A percentile compares a stretch with the other conserved stretches of the same genome.
phyloP scores from a whole-genome alignment of 148 eudicot genomes.

The Talinum fruticosum region DNA sequence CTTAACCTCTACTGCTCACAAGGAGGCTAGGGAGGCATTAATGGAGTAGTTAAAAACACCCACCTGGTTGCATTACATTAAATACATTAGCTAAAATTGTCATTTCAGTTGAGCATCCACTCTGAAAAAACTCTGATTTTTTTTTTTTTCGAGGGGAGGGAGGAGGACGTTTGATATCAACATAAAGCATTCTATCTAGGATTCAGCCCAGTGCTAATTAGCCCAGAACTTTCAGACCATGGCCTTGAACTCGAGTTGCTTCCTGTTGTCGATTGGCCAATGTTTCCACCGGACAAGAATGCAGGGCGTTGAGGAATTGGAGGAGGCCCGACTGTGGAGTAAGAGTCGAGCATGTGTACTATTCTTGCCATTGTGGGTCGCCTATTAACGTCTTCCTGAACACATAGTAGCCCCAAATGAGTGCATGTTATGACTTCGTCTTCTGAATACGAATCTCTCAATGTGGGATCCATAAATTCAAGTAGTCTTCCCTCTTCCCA shows the following conservation, averaged over 20 bases:
- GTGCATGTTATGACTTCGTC: slow-evolving; percentile 13
- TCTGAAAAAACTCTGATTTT: no score
- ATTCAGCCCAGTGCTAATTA: no score
- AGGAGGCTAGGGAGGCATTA: no score
- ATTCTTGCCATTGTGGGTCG: slow-evolving; percentile 21
- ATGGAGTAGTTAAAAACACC: no score
- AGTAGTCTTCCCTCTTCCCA: slow-evolving; percentile 11
- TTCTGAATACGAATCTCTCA: slow-evolving; percentile 4
- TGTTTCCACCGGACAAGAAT: not conserved
- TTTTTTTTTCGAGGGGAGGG: no score
- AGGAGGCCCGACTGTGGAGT: slow-evolving; percentile 9
- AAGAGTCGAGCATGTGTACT: slow-evolving; percentile 18
- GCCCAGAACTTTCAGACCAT: slow-evolving; percentile 4
- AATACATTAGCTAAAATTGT: no score
- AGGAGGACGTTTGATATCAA: no score
- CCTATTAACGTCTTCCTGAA: not conserved
- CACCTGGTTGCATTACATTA: no score
- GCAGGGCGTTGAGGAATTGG: slow-evolving; percentile 15
- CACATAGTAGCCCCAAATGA: slow-evolving; percentile 18
- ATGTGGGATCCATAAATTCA: slow-evolving; percentile 20
- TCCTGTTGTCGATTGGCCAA: slow-evolving; percentile 2
- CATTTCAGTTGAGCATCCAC: no score
- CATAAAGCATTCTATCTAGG: no score
- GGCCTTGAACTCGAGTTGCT: slow-evolving; percentile 6
- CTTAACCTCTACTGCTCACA: no score